Base-by-base conservation (phyloP, 2,329 filamentous ascomycete genomes). In the Fusarium sp. region DNA sequence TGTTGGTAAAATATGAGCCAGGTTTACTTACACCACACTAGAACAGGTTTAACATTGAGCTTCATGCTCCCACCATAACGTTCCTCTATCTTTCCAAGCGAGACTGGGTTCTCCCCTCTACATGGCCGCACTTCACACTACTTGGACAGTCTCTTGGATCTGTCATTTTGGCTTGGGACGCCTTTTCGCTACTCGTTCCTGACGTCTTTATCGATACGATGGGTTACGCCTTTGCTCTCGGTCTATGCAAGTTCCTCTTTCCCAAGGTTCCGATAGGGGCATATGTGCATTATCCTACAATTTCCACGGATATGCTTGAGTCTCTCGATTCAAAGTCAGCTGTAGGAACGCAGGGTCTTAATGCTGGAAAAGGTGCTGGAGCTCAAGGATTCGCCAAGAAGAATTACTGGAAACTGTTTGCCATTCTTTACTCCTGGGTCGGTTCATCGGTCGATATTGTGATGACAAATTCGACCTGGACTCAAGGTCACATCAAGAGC, bases 401-500 rank as follows among this genome's bases (percentile, higher is more conserved):
- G 72, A 78, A 85, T 17, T 99, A 99, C 83, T 99, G 96, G 96
- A 84, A 90, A 68, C 76, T 91, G 2, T 99, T 99, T 76, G 95
- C 96, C 1, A 82, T 84, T 44, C 79, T 97, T 3, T 99, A 99
- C 81, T 91, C 91, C 45, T 90, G 88, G 81, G 91, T 97, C 44
- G 96, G 96, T 22, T 88, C 91, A 22, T 90, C 91, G 17, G 88
- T 98, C 44, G 95, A 99, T 76, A 88, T 97, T 1, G 95, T 98
- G 71, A 97, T 98, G 93, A 97, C 96, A 61, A 99, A 99, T 80
- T 97, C 94, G 7, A 93, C 88, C 61, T 99, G 96, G 96, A 99
- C 96, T 0, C 92, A 96, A 71, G 86, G 82, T 2, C 94, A 98
- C 76, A 91, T 98, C 70, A 87, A 90, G 67, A 86, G 87, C 9